Base-by-base conservation (phyloP, 129 eudicot species). In the Centrapalus pauciflorus region DNA sequence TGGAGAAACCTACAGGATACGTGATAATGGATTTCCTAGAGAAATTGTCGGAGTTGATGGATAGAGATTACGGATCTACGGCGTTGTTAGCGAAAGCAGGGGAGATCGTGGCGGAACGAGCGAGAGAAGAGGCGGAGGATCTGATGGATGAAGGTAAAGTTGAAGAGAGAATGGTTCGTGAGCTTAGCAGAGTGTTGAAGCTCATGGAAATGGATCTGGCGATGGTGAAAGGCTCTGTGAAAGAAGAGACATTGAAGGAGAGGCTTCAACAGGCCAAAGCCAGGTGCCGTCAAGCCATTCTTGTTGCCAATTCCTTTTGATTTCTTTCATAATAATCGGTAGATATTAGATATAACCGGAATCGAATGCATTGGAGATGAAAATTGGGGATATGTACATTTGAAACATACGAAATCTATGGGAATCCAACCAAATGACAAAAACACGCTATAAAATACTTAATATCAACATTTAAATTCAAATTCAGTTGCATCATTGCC, bases 121-220 rank as follows among this genome's bases (percentile, higher is more conserved):
- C 87, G 12, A 67, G 83, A 61, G 97, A 91, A 63, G 97, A 85
- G 57, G 97, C 97, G 3, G 90, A 91, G 64, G 84, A 78, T 46
- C 34, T 91, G 70, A 75, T 72, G 21, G 97, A 91, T 8, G 97
- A 91, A 46, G 97, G 97, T 7, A 87, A 87, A 67, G 97, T 91
- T 17, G 96, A 91, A 55, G 97, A 85, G 2, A 77, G 97, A 51
- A 79, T 91, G 96, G 97, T 87, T 55, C 87, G 90, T 2, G 97
- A 91, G 68, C 72, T 91, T 34, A 66, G 40, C 9, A 81, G 97
- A 61, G 96, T 91, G 45, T 81, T 91, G 90, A 91, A 87, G 83
- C 85, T 91, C 3, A 74, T 91, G 97, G 94, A 91, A 52, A 91
- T 91, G 97, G 97, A 91, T 71, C 73, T 91, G 83, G 86, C 87